A percentile compares a stretch with the other conserved stretches of the same genome.
Evolutionary conservation across 1,284 basidiomycete genomes (phyloP).

Genomic region (Fomitiporia mediterranea): DNA sequence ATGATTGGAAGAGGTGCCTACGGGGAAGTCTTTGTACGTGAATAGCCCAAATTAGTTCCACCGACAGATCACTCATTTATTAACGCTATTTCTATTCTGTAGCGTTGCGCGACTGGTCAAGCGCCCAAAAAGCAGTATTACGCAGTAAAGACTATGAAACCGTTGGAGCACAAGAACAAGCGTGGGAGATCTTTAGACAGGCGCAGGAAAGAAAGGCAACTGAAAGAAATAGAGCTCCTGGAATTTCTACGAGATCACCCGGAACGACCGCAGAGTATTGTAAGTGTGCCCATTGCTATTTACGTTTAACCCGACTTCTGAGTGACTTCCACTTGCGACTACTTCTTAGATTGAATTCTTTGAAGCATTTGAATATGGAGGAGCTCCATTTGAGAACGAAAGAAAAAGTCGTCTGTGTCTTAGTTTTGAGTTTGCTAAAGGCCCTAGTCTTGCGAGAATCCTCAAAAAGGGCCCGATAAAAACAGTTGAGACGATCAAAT

Average conservation of each 20-base stretch:
- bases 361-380: not conserved
- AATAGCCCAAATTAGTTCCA: too few species aligned
- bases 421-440: not conserved
- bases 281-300: not conserved
- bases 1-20: not conserved
- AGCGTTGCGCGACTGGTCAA: not conserved
- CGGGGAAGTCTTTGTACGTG: not conserved
- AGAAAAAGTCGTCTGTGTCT: not conserved
- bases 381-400: not conserved
- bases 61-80: not conserved
- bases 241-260: not conserved
- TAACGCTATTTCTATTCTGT: not conserved
- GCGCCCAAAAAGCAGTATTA: not conserved
- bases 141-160: not conserved
- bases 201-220: not conserved
- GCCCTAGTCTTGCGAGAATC: not conserved
- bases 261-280: not conserved
- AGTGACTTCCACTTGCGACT: not conserved
- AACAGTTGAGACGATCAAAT: too few species aligned
- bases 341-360: not conserved
- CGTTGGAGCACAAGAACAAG: too few species aligned
- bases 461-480: not conserved
- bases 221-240: not conserved
- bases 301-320: not conserved
- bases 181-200: not conserved